Evolutionary conservation across 2,329 filamentous ascomycete genomes (phyloP), one percentile per base, ranked within the genome.

Genomic region (Colletotrichum graminicola): DNA sequence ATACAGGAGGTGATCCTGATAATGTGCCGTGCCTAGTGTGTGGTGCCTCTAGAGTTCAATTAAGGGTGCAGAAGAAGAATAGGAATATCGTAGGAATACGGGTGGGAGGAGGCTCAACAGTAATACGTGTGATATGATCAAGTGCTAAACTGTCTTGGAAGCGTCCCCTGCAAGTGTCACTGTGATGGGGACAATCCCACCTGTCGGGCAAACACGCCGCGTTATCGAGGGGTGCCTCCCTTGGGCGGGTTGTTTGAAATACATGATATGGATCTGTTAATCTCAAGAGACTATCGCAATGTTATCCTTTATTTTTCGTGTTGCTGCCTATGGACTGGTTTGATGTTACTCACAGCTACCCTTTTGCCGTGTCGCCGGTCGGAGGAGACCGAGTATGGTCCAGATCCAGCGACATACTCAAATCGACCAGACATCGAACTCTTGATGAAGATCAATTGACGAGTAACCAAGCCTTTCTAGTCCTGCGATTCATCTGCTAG

Each of bases 201-300:
- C 5, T 26, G 14, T 7, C 14, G 47, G 23, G 5, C 12, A 8
- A n/a, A 5, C 14, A 18, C 47, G 18, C 29, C 14, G 3, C 12
- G 10, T 47, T 23, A 47, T 23, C 12, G 6, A 0, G 10, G 3
- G 10, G 12, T 47, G n/a, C 4, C n/a, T 23, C 45, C 7, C 43
- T 4, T n/a, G n/a, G 21, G 8, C 11, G 45, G 43, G 3, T n/a
- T n/a, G 4, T 2, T 11, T 5, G 0, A n/a, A 23, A 8, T 16
- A 8, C 12, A 10, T n/a, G 5, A 16, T 2, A 51, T 51, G 2
- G 5, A 14, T 4, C 11, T 26, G 47, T 26, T 29, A 0, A 8
- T 16, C 1, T 3, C 5, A n/a, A n/a, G 4, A 11, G 1, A 11
- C 0, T 7, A n/a, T n/a, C 4, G 18, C 1, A 47, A 3, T n/a